Base-by-base conservation (phyloP, 148 eudicot species). In the Camellia granthamiana region DNA sequence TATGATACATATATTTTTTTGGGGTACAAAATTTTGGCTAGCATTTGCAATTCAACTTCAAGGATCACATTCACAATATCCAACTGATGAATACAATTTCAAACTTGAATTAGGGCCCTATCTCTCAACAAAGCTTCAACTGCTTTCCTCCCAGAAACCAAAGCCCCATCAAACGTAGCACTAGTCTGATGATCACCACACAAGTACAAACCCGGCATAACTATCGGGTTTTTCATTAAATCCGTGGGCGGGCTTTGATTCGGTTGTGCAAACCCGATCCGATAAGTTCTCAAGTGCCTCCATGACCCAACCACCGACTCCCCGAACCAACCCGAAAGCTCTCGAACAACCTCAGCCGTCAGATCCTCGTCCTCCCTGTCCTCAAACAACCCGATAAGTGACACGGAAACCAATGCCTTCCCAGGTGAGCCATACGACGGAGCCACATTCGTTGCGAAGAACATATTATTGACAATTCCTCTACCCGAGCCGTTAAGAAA, bases 151-250 rank as follows among this genome's bases (percentile, higher is more conserved):
- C 99, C 99, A 0, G 99, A 97, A 16, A 92, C 95, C 90, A 97
- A 76, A 52, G 99, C 99, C 82, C 99, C 99, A 77, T 97, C 99
- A 86, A 97, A 97, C 21, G 99, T 97, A 3, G 99, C 97, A 80
- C 91, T 90, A 7, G 98, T 91, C 81, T 83, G 88, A 84, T 90
- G 89, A 90, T 97, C 99, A 18, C 99, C 99, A 77, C 98, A 94
- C 71, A 90, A 58, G 76, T 92, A 97, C 87, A 97, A 85, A 52
- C 93, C 90, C 15, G 89, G 76, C 60, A 85, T 87, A 3, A 88
- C 65, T 49, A 86, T 87, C 60, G 98, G 93, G 49, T 83, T 83
- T 80, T 89, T 91, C 91, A 80, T 84, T 84, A 89, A 79, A 72
- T 94, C 84, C 21, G 99, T 94, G 30, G 99, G 99, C 18, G 96